These are phyloP conservation scores for Cerrena zonata DNA, from an alignment of 1,284 basidiomycete species.

Conservation along the genomic window DNA sequence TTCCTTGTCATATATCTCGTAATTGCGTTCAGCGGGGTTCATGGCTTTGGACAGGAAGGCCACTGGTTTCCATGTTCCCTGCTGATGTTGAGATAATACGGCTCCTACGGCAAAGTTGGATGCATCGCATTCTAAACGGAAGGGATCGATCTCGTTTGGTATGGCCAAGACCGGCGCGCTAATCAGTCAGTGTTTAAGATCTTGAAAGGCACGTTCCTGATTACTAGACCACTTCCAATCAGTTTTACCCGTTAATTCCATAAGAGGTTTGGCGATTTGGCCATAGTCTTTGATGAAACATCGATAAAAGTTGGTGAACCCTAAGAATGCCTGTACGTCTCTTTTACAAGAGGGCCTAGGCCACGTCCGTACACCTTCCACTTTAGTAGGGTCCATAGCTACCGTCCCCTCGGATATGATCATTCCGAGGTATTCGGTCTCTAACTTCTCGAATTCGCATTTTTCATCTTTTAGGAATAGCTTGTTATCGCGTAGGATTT, in stretches of 20 bases:
- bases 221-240: constrained; percentile 22
- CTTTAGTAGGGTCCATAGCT: constrained; percentile 36
- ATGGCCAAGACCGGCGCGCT: constrained; percentile 18
- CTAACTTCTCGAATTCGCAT: constrained; percentile 29
- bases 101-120: constrained; percentile 15
- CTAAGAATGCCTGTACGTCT: constrained; percentile 32
- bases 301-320: constrained; percentile 35
- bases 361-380: constrained; percentile 35
- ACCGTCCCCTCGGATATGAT: constrained; percentile 29
- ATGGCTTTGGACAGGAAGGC: constrained; percentile 28
- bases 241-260: constrained; percentile 22
- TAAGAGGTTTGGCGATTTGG: constrained; percentile 23
- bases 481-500: constrained; percentile 23
- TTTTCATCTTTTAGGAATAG: constrained; percentile 34
- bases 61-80: constrained; percentile 24
- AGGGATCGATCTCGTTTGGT: constrained; percentile 13
- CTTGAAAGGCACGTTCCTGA: constrained; percentile 23
- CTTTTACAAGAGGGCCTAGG: constrained; percentile 27
- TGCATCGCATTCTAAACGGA: constrained; percentile 18
- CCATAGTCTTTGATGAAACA: constrained; percentile 36
- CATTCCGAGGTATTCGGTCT: constrained; percentile 39
- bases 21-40: constrained; percentile 15
- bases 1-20: constrained; percentile 21
- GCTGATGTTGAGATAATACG: constrained; percentile 11
- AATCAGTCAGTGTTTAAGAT: constrained; percentile 24